These are phyloP conservation scores for Lagenaria siceraria DNA, from an alignment of 306 rosid species.

Conservation along the genomic window DNA sequence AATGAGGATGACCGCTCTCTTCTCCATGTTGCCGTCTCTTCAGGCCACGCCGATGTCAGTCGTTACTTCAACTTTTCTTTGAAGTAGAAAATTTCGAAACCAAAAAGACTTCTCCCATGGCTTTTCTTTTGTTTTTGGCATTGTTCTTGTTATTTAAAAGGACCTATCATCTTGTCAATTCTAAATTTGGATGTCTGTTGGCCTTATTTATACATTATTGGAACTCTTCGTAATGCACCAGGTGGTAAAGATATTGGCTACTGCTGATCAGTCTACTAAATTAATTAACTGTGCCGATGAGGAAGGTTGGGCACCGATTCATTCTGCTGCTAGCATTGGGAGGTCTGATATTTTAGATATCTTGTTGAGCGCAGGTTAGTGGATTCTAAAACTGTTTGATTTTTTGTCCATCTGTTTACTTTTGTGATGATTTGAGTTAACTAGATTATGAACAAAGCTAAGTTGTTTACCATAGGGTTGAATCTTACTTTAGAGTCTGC, in stretches of 20 bases:
- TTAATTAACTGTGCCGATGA: slow-evolving; percentile 65
- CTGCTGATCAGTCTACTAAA: slow-evolving; percentile 32
- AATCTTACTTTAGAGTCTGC: background rate
- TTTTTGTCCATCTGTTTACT: background rate
- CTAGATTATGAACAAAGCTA: background rate
- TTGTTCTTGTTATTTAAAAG: background rate
- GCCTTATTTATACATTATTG: background rate
- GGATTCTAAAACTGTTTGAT: background rate
- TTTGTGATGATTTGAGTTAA: background rate
- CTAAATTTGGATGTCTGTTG: background rate
- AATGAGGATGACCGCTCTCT: slow-evolving; percentile 83
- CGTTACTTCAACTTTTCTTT: background rate
- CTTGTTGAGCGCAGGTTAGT: slow-evolving; percentile 45
- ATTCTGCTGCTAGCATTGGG: slow-evolving; percentile 87
- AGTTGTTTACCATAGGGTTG: background rate
- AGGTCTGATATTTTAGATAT: slow-evolving; percentile 37
- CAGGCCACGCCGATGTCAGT: slow-evolving; percentile 50
- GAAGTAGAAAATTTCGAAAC: background rate
- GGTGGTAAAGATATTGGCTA: slow-evolving; percentile 47
- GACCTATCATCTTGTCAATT: background rate
- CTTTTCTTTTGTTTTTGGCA: background rate
- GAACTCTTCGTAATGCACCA: slow-evolving; percentile 10
- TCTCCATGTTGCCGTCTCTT: slow-evolving; percentile 72
- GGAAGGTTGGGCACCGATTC: slow-evolving; percentile 93
- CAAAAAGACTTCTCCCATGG: background rate